Evolutionary conservation across 768 basidiomycete species (phyloP).

Genomic region (Tremella mesenterica): DNA sequence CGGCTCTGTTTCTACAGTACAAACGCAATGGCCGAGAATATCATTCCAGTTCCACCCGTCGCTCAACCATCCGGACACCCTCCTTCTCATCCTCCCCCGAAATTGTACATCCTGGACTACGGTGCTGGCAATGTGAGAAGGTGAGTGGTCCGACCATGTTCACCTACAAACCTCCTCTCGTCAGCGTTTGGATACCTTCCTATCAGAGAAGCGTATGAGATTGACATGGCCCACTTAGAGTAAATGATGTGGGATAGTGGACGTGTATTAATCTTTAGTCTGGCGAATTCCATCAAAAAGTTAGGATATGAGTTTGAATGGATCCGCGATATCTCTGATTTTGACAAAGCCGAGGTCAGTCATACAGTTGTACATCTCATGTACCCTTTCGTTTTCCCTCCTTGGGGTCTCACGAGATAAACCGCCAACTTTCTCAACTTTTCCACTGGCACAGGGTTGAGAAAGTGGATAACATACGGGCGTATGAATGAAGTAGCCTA

Average conservation of each 20-base stretch:
- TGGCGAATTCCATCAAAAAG: slow-evolving; percentile 78
- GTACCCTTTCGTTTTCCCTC: no score
- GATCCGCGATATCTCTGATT: slow-evolving; percentile 72
- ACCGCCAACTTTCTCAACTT: no score
- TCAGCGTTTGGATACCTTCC: background rate
- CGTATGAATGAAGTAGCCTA: background rate
- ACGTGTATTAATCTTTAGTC: slow-evolving; percentile 51
- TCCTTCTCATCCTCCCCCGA: slow-evolving; percentile 15
- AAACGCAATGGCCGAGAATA: slow-evolving; percentile 1
- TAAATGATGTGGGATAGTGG: background rate
- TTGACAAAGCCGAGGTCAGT: slow-evolving; percentile 78
- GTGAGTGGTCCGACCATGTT: slow-evolving; percentile 17
- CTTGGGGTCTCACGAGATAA: no score
- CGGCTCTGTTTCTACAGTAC: no score
- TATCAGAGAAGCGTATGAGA: background rate
- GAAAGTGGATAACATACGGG: no score
- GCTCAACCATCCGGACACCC: slow-evolving; percentile 29
- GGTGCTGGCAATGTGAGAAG: slow-evolving; percentile 66
- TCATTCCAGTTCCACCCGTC: slow-evolving; percentile 29
- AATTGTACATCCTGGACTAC: slow-evolving; percentile 86
- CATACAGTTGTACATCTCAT: no score
- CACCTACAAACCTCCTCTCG: background rate
- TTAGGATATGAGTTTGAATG: slow-evolving; percentile 83
- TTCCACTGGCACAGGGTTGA: no score
- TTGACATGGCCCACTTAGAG: background rate